Base-by-base conservation (phyloP, 352 stramenopile species). In the Globisporangium iwayamae region DNA sequence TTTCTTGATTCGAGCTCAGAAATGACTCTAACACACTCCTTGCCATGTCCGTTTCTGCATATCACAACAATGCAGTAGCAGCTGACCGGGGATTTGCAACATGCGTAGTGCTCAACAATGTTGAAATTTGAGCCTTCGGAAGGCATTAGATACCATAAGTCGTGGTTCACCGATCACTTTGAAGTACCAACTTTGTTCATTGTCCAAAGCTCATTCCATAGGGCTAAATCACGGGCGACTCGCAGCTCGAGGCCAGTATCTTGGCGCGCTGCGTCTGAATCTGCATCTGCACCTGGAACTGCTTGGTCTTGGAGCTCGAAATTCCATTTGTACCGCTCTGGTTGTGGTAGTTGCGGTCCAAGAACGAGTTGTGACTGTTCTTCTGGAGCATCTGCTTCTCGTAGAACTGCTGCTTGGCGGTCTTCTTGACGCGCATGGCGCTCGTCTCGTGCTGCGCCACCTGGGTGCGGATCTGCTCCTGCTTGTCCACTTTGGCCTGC, bases 271-370 rank as follows among this genome's bases (percentile, higher is more conserved):
- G 78, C 58, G 60, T 57, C 60, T 85, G 68, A 2, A 86, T 65
- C 39, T 77, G 69, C 57, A 63, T 69, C 50, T 88, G 68, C 28
- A 73, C 11, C 46, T 91, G 78, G 0, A 77, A 72, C 56, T 81
- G 81, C 48, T 81, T 89, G n/a, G 74, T 76, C 65, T 89, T 89
- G 0, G 76, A 75, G n/a, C 65, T 78, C 20, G 59, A 45, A 14
- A 45, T 14, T 3, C 39, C 39, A n/a, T 45, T 45, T 8, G 7
- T 68, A 52, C 38, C 82, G 3, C 67, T 66, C 36, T 65, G 69
- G 62, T 90, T 64, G 32, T 65, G 70, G 62, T 90, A 89, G 58
- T 91, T 90, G 22, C 80, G 80, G n/a, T 89, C 78, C 4, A 88
- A 69, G 36, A 90, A 89, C 1, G 72, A 79, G 59, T 72, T 74